Evolutionary conservation across 257 asterid genomes (phyloP).

Genomic region (Avicennia marina): DNA sequence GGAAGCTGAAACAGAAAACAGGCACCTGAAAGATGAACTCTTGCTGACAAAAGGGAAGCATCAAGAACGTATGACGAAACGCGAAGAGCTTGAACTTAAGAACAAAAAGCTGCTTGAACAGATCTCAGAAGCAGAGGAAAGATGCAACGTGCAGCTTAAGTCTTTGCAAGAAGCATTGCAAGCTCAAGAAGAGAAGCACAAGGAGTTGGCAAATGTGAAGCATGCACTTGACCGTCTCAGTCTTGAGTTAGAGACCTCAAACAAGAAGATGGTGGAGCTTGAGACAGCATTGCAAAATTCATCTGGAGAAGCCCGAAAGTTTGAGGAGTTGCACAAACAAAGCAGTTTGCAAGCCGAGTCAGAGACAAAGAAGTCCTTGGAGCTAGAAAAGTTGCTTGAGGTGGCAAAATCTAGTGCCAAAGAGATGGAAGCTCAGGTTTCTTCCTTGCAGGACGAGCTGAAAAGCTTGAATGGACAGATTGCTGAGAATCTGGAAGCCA

Average conservation of each 20-base stretch:
- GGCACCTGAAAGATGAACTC: constrained; percentile 51
- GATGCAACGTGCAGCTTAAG: constrained; percentile 45
- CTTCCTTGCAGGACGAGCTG: constrained; percentile 50
- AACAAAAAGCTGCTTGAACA: constrained; percentile 52
- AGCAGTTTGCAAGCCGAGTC: constrained; percentile 67
- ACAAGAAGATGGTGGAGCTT: constrained; percentile 58
- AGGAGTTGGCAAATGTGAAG: constrained; percentile 50
- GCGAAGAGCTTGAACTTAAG: constrained; percentile 47
- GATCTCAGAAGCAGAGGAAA: constrained; percentile 47
- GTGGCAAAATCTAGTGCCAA: constrained; percentile 46
- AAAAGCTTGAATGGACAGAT: constrained; percentile 45
- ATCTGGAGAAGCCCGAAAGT: constrained; percentile 49
- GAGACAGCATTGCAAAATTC: constrained; percentile 47
- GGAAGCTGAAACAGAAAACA: constrained; percentile 60
- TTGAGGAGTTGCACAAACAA: constrained; percentile 69
- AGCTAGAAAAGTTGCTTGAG: constrained; percentile 68
- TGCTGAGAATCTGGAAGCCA: constrained; percentile 56
- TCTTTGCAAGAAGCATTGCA: constrained; percentile 59
- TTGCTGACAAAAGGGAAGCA: constrained; percentile 46
- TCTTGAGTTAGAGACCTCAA: constrained; percentile 64
- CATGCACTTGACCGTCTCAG: constrained; percentile 53
- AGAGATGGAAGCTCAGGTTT: constrained; percentile 57
- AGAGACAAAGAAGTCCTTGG: constrained; percentile 55
- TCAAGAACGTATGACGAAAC: constrained; percentile 36
- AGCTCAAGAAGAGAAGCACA: constrained; percentile 48